Percentiles rank a stretch among this genome's conserved stretches.
These are phyloP conservation scores for Ilyonectria destructans DNA, from an alignment of 2,329 filamentous ascomycete species.

Conservation along the genomic window DNA sequence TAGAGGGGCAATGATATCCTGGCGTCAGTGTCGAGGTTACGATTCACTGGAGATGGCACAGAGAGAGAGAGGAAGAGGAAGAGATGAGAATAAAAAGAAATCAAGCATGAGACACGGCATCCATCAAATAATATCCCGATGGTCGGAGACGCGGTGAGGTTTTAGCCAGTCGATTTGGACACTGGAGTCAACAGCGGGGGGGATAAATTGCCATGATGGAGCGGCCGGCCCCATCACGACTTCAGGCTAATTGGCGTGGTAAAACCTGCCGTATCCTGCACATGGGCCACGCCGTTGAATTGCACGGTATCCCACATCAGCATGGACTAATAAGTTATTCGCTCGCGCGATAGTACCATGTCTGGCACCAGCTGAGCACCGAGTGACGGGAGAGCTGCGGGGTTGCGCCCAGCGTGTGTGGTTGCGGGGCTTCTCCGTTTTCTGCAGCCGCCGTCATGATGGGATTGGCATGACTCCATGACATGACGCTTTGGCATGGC, in stretches of 20 bases:
- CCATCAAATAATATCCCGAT: background rate
- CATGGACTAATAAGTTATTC: conserved; percentile 1
- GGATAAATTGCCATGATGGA: conserved; percentile 45
- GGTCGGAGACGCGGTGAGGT: conserved; percentile 36
- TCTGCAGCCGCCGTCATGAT: conserved; percentile 16
- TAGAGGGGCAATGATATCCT: background rate
- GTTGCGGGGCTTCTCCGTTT: conserved; percentile 21
- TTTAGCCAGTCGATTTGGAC: conserved; percentile 36
- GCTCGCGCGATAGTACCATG: conserved; percentile 2
- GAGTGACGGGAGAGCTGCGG: conserved; percentile 23
- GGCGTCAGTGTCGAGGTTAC: conserved; percentile 6
- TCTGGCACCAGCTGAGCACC: background rate
- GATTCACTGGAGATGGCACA: background rate
- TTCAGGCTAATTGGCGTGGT: conserved; percentile 45
- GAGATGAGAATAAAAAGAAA: conserved; percentile 15
- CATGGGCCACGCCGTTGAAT: background rate
- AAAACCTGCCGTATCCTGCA: conserved; percentile 14
- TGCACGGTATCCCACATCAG: conserved; percentile 4
- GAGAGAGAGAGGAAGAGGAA: conserved; percentile 5
- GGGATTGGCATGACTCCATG: conserved; percentile 2
- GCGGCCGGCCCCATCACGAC: conserved; percentile 45
- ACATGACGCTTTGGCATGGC: conserved; percentile 3
- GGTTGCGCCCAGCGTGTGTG: conserved; percentile 14
- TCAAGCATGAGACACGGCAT: conserved; percentile 6
- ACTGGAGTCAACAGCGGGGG: conserved; percentile 19